phyloP scores from a whole-genome alignment of 2,329 filamentous ascomycete genomes.

The Calonectria fujianensis region DNA sequence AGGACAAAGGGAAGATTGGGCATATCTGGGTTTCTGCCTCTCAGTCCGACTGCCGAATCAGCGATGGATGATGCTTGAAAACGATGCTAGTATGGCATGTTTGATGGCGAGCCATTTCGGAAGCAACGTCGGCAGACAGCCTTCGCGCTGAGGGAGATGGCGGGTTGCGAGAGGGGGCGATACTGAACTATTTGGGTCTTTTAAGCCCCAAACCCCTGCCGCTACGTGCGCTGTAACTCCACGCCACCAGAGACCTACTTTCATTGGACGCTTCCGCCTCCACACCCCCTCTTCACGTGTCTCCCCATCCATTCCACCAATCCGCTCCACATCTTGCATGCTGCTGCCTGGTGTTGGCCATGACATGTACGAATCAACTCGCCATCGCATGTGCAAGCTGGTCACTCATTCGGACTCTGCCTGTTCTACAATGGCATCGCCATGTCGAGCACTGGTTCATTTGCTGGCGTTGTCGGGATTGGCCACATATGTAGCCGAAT shows the following conservation, averaged over 20 bases:
- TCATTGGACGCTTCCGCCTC: constrained; percentile 49
- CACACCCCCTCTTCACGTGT: constrained; percentile 39
- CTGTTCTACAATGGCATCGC: not conserved
- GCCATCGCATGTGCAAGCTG: not conserved
- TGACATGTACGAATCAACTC: constrained; percentile 4
- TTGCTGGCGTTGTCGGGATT: not conserved
- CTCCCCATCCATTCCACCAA: constrained; percentile 32
- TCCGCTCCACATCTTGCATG: constrained; percentile 30
- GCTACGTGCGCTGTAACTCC: constrained; percentile 49
- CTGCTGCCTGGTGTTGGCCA: constrained; percentile 29
- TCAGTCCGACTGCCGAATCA: not conserved
- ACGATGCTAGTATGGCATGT: constrained; percentile 6
- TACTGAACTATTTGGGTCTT: constrained; percentile 73
- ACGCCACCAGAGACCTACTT: constrained; percentile 42
- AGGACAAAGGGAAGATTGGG: constrained; percentile 56
- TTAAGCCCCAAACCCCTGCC: constrained; percentile 65
- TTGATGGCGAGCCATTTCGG: constrained; percentile 40
- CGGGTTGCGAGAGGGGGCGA: constrained; percentile 65
- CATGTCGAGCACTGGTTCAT: not conserved
- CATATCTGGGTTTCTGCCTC: not conserved
- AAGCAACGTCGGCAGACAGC: constrained; percentile 41
- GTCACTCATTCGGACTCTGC: not conserved
- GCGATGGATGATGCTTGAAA: not conserved
- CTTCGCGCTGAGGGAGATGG: constrained; percentile 51
- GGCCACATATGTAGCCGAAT: constrained; percentile 9